phyloP scores from a whole-genome alignment of 2,329 filamentous ascomycete genomes.

The Chaetothyriales sp. region DNA sequence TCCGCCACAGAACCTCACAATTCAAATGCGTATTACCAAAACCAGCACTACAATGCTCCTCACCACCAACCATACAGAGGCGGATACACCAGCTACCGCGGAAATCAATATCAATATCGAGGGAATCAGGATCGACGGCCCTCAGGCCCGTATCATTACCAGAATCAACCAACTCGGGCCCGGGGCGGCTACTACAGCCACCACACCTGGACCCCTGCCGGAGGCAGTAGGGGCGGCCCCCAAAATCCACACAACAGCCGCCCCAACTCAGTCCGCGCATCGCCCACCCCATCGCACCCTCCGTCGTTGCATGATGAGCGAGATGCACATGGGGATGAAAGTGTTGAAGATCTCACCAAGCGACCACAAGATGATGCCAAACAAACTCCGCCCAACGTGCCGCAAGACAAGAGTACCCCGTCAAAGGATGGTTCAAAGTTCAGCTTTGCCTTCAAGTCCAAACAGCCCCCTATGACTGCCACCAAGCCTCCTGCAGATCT shows the following conservation, averaged over 20 bases:
- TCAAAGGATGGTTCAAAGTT: conserved; percentile 54
- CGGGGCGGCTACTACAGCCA: conserved; percentile 50
- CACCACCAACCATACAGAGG: conserved; percentile 36
- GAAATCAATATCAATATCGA: conserved; percentile 38
- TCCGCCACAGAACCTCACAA: conserved; percentile 37
- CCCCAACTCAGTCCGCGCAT: conserved; percentile 23
- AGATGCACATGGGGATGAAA: conserved; percentile 29
- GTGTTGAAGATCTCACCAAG: conserved; percentile 52
- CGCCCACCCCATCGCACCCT: conserved; percentile 18
- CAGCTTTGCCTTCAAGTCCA: conserved; percentile 85
- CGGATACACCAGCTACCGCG: conserved; percentile 23
- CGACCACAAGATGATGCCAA: conserved; percentile 48
- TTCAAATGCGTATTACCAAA: conserved; percentile 42
- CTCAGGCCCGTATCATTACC: conserved; percentile 1
- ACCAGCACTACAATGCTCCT: conserved; percentile 38
- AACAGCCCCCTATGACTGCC: conserved; percentile 44
- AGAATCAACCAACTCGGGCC: conserved; percentile 31
- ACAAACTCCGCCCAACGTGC: conserved; percentile 42
- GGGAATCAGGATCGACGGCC: conserved; percentile 31
- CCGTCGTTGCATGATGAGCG: background rate
- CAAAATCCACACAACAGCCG: conserved; percentile 24
- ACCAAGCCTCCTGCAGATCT: conserved; percentile 39
- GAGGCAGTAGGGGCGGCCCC: conserved; percentile 33
- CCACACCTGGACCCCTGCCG: conserved; percentile 54
- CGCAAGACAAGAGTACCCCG: conserved; percentile 39